Conservation (phyloP, 148 eudicot genomes). For the Vaccinium corymbosum region DNA sequence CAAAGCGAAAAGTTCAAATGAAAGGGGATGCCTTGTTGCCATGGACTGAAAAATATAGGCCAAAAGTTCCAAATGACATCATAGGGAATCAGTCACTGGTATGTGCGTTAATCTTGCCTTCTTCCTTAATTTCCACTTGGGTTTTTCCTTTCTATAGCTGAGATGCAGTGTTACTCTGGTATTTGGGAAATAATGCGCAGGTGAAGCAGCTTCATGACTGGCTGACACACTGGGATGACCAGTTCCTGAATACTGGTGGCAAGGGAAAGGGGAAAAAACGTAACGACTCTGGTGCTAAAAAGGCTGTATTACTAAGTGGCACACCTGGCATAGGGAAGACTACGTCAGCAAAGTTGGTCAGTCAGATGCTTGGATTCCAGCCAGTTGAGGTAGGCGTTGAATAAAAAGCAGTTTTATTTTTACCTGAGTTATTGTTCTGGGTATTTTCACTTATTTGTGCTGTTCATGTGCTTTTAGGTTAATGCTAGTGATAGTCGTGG, state of each 20-base stretch:
- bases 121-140: background rate
- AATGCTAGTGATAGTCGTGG: conserved; percentile 98
- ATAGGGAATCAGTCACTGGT: conserved; percentile 85
- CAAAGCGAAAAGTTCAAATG: conserved; percentile 35
- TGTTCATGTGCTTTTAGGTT: conserved; percentile 43
- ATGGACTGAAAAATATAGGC: conserved; percentile 91
- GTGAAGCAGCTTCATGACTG: conserved; percentile 87
- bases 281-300: conserved; percentile 58
- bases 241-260: conserved; percentile 47
- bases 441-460: background rate
- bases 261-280: conserved; percentile 74
- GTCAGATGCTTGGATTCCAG: conserved; percentile 83
- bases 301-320: conserved; percentile 80
- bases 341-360: conserved; percentile 81
- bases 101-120: conserved; percentile 23
- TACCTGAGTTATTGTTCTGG: background rate
- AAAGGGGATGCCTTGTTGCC: conserved; percentile 46
- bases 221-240: conserved; percentile 67
- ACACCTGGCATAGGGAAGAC: conserved; percentile 98
- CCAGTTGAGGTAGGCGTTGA: conserved; percentile 57
- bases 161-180: background rate
- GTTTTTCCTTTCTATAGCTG: background rate
- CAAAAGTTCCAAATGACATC: conserved; percentile 65
- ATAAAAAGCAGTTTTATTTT: conserved; percentile 1
- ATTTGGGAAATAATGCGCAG: conserved; percentile 33